Conservation (phyloP, 352 stramenopile genomes). For the Pythium sukuiense region DNA sequence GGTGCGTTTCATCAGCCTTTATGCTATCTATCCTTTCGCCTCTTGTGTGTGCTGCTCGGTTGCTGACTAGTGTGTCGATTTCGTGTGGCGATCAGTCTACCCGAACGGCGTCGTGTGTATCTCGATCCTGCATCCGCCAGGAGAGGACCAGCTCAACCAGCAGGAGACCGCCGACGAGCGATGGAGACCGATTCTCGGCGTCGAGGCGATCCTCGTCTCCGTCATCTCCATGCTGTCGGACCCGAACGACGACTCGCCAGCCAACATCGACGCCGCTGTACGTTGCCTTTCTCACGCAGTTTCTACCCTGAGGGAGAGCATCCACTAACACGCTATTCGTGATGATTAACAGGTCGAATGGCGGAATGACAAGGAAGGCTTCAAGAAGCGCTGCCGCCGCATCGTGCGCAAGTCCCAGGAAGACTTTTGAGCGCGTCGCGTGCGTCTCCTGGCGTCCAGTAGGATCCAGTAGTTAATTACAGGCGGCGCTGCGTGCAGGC, state of each 20-base stretch:
- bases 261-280: constrained; percentile 99
- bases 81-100: constrained; percentile 86
- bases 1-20: constrained; percentile 42
- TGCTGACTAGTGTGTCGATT: neutral
- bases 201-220: constrained; percentile 94
- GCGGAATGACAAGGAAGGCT: constrained; percentile 90
- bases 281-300: neutral
- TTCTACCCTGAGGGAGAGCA: too few species aligned
- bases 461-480: neutral
- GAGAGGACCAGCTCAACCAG: constrained; percentile 97
- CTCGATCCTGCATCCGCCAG: constrained; percentile 98
- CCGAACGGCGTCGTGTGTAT: constrained; percentile 98
- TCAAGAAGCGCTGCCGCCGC: constrained; percentile 92
- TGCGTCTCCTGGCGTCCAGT: neutral
- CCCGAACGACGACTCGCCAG: constrained; percentile 98
- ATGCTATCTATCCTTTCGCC: too few species aligned
- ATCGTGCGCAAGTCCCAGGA: constrained; percentile 93
- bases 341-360: constrained; percentile 70
- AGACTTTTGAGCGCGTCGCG: constrained; percentile 73
- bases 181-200: constrained; percentile 98
- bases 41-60: too few species aligned
- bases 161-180: constrained; percentile 98
- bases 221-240: constrained; percentile 99
- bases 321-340: too few species aligned
- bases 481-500: neutral